These are phyloP conservation scores for Xylaria nigripes DNA, from an alignment of 495 filamentous ascomycete genomes.

Conservation along the genomic window DNA sequence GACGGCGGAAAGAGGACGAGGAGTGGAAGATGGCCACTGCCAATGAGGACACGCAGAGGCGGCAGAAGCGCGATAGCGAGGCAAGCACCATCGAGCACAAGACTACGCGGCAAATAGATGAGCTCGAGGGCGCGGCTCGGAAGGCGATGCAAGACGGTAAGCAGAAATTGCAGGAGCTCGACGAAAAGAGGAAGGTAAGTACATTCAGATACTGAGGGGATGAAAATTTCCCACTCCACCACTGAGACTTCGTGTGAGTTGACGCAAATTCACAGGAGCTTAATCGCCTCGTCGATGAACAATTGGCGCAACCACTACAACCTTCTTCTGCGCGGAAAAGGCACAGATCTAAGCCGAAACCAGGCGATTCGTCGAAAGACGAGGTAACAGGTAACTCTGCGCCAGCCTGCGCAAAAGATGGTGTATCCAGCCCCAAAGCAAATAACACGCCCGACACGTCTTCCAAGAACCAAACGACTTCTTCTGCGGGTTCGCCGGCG, in stretches of 20 bases:
- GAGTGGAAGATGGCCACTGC: conserved; percentile 12
- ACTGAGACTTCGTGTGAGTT: conserved; percentile 4
- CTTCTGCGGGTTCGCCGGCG: background rate
- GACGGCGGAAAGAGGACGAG: conserved; percentile 26
- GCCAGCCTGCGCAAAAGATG: background rate
- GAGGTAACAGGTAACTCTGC: background rate
- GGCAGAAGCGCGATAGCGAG: conserved; percentile 13
- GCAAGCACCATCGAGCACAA: conserved; percentile 24
- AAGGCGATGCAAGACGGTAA: conserved; percentile 18
- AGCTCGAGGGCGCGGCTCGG: conserved; percentile 25
- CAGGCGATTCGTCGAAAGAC: background rate
- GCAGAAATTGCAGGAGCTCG: conserved; percentile 21
- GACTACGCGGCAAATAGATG: conserved; percentile 19
- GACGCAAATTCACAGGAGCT: conserved; percentile 20
- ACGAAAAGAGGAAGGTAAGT: conserved; percentile 27
- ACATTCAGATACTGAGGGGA: background rate
- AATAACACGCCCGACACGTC: background rate
- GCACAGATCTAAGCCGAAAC: background rate
- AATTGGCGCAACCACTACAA: conserved; percentile 21
- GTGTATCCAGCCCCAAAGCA: background rate
- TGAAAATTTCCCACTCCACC: background rate
- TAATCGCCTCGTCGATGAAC: conserved; percentile 30
- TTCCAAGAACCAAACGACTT: background rate
- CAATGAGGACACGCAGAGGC: conserved; percentile 20
- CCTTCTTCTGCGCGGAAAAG: conserved; percentile 8